Evolutionary conservation across 2,329 filamentous ascomycete species (phyloP).

Genomic region (Colletotrichum horii): DNA sequence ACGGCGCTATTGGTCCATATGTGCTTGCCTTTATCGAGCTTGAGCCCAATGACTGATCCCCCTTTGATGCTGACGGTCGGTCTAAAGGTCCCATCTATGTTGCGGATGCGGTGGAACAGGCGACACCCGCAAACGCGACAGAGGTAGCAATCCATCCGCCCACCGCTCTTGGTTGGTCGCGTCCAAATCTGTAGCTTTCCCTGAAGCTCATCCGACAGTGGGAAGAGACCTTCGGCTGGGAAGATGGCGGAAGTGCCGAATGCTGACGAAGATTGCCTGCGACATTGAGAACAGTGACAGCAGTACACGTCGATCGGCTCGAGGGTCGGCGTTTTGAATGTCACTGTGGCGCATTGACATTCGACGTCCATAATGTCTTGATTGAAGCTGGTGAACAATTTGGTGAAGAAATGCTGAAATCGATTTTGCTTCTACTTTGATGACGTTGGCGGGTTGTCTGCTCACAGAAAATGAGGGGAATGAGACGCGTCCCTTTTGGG

Average conservation of each 20-base stretch:
- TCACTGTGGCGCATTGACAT: slow-evolving; percentile 46
- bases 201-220: slow-evolving; percentile 36
- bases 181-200: slow-evolving; percentile 40
- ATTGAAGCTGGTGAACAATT: slow-evolving; percentile 19
- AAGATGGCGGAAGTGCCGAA: slow-evolving; percentile 52
- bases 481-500: not conserved
- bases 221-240: slow-evolving; percentile 43
- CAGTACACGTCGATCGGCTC: slow-evolving; percentile 42
- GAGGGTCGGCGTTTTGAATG: slow-evolving; percentile 38
- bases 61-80: slow-evolving; percentile 50
- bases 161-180: slow-evolving; percentile 43
- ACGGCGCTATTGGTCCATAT: slow-evolving; percentile 52
- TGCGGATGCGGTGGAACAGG: slow-evolving; percentile 47
- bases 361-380: slow-evolving; percentile 22
- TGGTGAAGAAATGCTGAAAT: not conserved
- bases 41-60: slow-evolving; percentile 46
- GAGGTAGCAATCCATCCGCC: slow-evolving; percentile 48
- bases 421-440: not conserved
- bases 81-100: slow-evolving; percentile 40
- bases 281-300: slow-evolving; percentile 54
- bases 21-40: slow-evolving; percentile 44
- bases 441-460: not conserved
- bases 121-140: slow-evolving; percentile 49
- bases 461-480: not conserved
- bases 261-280: slow-evolving; percentile 48